phyloP scores from a whole-genome alignment of 495 filamentous ascomycete genomes.

The Penicillium lagena region DNA sequence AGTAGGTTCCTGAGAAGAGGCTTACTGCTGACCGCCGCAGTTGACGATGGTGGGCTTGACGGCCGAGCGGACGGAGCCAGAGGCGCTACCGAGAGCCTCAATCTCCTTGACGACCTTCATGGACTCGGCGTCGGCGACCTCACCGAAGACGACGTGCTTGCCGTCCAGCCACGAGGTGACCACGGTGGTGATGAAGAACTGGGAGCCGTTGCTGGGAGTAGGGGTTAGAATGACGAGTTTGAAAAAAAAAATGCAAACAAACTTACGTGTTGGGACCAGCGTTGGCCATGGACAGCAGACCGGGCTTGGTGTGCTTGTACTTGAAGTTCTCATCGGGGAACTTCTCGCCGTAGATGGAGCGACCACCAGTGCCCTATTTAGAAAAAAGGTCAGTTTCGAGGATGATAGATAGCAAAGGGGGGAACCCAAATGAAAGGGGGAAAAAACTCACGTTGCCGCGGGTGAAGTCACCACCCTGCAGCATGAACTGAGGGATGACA shows the following conservation, averaged over 20 bases:
- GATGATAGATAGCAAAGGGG: not conserved
- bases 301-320: slow-evolving; percentile 76
- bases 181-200: slow-evolving; percentile 98
- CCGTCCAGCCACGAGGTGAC: slow-evolving; percentile 86
- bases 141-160: slow-evolving; percentile 98
- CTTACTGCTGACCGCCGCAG: slow-evolving; percentile 51
- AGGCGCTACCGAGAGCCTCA: slow-evolving; percentile 61
- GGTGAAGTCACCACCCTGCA: slow-evolving; percentile 98
- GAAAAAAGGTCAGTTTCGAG: slow-evolving; percentile 1
- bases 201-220: slow-evolving; percentile 78
- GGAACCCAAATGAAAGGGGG: not conserved
- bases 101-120: slow-evolving; percentile 62
- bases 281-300: slow-evolving; percentile 95
- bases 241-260: not conserved
- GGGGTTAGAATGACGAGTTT: not conserved
- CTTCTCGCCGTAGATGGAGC: slow-evolving; percentile 95
- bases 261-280: slow-evolving; percentile 79
- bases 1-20: not conserved
- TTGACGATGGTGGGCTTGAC: slow-evolving; percentile 64
- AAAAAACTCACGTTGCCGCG: slow-evolving; percentile 65
- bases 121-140: slow-evolving; percentile 67
- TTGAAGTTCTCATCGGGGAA: slow-evolving; percentile 96
- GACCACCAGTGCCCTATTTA: slow-evolving; percentile 73
- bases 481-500: slow-evolving; percentile 98
- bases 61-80: slow-evolving; percentile 54